These are phyloP conservation scores for Podaxis sp. DNA, from an alignment of 768 basidiomycete genomes.

Conservation along the genomic window DNA sequence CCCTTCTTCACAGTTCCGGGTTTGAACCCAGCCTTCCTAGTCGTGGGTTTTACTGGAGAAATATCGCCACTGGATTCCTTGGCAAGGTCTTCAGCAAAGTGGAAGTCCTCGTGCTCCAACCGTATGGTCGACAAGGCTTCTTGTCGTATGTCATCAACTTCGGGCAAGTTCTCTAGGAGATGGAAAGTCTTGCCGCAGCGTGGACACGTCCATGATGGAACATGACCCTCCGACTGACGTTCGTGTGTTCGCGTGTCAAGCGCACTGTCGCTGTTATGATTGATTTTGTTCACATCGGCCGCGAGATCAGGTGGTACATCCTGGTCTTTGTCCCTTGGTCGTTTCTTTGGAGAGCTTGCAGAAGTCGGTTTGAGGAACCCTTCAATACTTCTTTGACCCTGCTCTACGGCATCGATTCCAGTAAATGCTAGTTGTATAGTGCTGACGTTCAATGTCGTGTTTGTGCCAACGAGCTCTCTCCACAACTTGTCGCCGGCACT, in stretches of 20 bases:
- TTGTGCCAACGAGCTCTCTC: constrained; percentile 77
- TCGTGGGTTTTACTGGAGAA: constrained; percentile 17
- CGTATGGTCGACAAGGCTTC: constrained; percentile 42
- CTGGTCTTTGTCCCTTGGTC: constrained; percentile 33
- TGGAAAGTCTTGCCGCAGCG: constrained; percentile 54
- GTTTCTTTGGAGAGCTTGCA: constrained; percentile 35
- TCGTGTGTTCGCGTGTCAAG: constrained; percentile 12
- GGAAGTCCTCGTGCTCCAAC: constrained; percentile 86
- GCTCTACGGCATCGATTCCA: constrained; percentile 72
- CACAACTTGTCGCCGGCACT: constrained; percentile 78
- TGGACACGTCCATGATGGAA: constrained; percentile 51
- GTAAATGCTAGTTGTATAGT: constrained; percentile 73
- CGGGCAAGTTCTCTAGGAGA: constrained; percentile 24
- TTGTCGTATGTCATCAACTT: constrained; percentile 30
- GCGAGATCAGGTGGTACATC: background rate
- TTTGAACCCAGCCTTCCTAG: constrained; percentile 17
- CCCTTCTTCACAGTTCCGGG: constrained; percentile 25
- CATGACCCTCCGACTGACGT: constrained; percentile 2
- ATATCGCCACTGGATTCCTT: constrained; percentile 32
- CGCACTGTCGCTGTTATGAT: background rate
- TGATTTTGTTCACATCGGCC: background rate
- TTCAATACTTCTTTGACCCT: constrained; percentile 85
- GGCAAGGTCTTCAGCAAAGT: constrained; percentile 80
- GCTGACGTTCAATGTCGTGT: constrained; percentile 61
- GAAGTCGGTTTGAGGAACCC: constrained; percentile 66